These are phyloP conservation scores for Xylaria longipes DNA, from an alignment of 495 filamentous ascomycete species.

Conservation along the genomic window DNA sequence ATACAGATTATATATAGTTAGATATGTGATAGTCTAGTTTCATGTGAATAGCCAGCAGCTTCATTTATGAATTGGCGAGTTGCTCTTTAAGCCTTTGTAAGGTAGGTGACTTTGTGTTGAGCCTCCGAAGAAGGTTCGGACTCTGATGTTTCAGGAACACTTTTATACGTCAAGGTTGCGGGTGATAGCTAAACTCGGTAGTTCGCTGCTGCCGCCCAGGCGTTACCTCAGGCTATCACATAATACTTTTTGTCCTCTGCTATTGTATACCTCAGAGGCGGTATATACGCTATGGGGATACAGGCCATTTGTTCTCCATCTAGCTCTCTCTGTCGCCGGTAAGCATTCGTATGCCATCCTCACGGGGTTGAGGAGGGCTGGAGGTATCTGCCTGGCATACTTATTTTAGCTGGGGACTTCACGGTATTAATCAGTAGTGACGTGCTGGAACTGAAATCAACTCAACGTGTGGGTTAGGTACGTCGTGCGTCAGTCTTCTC, in stretches of 20 bases:
- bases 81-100: not conserved
- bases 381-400: not conserved
- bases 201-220: not conserved
- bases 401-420: not conserved
- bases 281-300: not conserved
- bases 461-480: not conserved
- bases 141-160: not conserved
- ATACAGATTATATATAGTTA: not conserved
- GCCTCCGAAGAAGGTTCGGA: not conserved
- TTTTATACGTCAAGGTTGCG: too few species aligned
- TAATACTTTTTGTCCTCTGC: not conserved
- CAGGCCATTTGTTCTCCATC: not conserved
- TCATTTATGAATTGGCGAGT: not conserved
- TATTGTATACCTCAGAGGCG: not conserved
- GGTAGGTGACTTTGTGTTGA: not conserved
- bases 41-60: not conserved
- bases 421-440: not conserved
- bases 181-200: too few species aligned
- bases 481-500: not conserved
- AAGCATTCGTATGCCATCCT: not conserved
- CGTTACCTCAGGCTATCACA: not conserved
- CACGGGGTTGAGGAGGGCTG: not conserved
- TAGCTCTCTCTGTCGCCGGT: not conserved
- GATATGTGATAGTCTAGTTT: not conserved
- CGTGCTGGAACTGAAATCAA: not conserved